Conservation (phyloP, 176 grass and related monocot species). For the Lolium multiflorum region DNA sequence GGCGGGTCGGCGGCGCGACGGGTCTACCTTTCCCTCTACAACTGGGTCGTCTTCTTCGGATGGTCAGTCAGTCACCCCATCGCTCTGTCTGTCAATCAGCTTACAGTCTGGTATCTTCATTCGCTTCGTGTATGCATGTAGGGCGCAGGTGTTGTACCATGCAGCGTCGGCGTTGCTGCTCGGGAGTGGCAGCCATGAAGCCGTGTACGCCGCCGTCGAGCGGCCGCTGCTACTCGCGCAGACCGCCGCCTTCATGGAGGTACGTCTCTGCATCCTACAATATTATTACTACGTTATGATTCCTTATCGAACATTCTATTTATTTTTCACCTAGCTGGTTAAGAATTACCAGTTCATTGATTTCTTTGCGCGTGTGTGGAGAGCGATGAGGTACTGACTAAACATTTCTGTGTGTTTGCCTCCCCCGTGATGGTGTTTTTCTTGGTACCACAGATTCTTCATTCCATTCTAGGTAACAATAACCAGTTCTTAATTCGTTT, state of each 20-base stretch:
- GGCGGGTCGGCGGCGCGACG: background rate
- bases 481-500: background rate
- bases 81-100: too few species aligned
- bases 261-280: background rate
- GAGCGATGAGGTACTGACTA: background rate
- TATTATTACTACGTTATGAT: background rate
- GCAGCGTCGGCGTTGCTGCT: background rate
- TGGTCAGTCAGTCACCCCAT: background rate
- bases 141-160: background rate
- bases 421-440: background rate
- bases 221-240: background rate
- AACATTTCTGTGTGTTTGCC: slow-evolving; percentile 9
- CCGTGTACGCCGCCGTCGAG: background rate
- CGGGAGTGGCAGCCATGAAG: background rate
- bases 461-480: slow-evolving; percentile 47
- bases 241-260: slow-evolving; percentile 49
- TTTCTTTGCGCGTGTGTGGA: too few species aligned
- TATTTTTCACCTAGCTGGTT: background rate
- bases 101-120: too few species aligned
- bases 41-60: background rate
- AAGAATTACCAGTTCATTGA: too few species aligned
- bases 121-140: background rate
- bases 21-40: background rate
- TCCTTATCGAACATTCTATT: background rate
- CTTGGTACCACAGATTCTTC: slow-evolving; percentile 38